Evolutionary conservation across 2,329 filamentous ascomycete genomes (phyloP), one percentile per base, ranked within the genome.

Genomic region (Botrytis paeoniae): DNA sequence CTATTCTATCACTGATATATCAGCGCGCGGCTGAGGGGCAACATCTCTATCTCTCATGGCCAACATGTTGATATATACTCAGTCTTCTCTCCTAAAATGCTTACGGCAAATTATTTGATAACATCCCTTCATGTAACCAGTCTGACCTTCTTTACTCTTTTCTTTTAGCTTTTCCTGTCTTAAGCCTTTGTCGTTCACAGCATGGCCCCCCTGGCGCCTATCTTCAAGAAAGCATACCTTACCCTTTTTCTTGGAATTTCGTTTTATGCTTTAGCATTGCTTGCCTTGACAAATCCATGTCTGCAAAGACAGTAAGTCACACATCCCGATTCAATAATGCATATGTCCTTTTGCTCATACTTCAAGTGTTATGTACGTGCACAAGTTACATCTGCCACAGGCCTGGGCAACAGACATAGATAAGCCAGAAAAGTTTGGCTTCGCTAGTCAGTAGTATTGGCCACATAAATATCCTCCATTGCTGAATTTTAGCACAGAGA

Each of bases 391-490:
- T 75, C 91, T 57, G 35, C 64, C 91, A 4, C 71, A 73, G 22
- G 85, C 88, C 4, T 89, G 87, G 81, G 94, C 89, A 88, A 86
- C 91, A 76, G 89, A 97, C 80, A 81, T 95, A 61, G 89, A 94
- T 75, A 86, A 90, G 74, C 93, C 94, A 0, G 92, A 97, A 80
- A 87, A 88, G 76, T 97, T 94, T 86, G 95, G 95, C 0, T 98
- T 97, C 82, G 89, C 93, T 71, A 92, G 93, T 95, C 82, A 80
- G 86, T 82, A 57, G 37, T 29, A 54, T 16, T 22, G 41, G 64
- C 32, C 25, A 62, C 29, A 16, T 69, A 51, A 10, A 22, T 39
- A 54, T 48, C 9, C 41, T 60, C 20, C 59, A 22, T 41, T 45
- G 62, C 68, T 73, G 70, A 70, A 51, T 61, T 45, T 45, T 39